phyloP scores from a whole-genome alignment of 2,329 filamentous ascomycete genomes.

The Colletotrichum sp. region DNA sequence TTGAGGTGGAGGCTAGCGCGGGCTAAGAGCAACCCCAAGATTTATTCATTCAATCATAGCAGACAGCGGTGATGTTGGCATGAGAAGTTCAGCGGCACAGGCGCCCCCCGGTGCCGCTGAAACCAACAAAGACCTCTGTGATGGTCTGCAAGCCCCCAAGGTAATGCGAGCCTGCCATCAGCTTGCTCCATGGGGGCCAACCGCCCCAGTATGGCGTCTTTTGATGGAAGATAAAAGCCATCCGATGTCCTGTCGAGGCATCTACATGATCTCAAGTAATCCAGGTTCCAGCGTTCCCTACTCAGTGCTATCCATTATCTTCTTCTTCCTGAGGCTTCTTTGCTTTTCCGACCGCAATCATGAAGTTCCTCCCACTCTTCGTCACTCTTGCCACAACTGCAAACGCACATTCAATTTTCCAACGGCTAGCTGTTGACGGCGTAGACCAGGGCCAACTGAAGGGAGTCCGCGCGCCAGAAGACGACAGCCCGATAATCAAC shows the following conservation, averaged over 20 bases:
- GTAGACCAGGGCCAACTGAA: background rate
- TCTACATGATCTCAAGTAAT: background rate
- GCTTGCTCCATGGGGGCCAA: background rate
- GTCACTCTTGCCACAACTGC: conserved; percentile 48
- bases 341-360: background rate
- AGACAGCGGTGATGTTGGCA: background rate
- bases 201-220: fast-evolving
- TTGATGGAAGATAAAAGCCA: background rate
- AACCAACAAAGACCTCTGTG: background rate
- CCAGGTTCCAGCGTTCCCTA: background rate
- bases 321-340: background rate
- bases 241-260: background rate
- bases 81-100: background rate
- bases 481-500: conserved; percentile 39
- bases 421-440: background rate
- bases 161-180: background rate
- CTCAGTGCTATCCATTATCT: background rate
- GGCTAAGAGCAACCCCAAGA: background rate
- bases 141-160: background rate
- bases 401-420: conserved; percentile 34
- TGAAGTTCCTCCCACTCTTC: background rate
- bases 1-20: background rate
- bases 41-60: background rate
- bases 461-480: background rate
- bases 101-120: background rate